Evolutionary conservation across 2,329 filamentous ascomycete species (phyloP).

Genomic region (Periconia digitata): DNA sequence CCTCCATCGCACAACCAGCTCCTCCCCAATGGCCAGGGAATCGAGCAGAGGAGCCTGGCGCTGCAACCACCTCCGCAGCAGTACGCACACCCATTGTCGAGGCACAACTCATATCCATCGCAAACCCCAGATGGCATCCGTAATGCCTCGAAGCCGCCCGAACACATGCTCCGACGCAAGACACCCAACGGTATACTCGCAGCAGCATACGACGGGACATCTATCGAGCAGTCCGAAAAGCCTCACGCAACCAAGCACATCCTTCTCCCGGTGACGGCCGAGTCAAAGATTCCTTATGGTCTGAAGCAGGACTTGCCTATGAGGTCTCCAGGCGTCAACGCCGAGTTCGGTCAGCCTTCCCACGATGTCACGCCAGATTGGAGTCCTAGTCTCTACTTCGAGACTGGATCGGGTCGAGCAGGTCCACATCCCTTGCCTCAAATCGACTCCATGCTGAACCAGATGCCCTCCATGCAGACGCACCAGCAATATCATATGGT

Average conservation of each 20-base stretch:
- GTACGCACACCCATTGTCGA: slow-evolving; percentile 44
- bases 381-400: slow-evolving; percentile 40
- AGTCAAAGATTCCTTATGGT: slow-evolving; percentile 37
- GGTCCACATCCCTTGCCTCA: slow-evolving; percentile 51
- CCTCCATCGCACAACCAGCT: slow-evolving; percentile 25
- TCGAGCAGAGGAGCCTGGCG: slow-evolving; percentile 24
- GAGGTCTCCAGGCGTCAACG: slow-evolving; percentile 28
- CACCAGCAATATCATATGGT: slow-evolving; percentile 55
- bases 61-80: slow-evolving; percentile 35
- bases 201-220: slow-evolving; percentile 85
- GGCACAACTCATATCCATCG: slow-evolving; percentile 40
- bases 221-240: slow-evolving; percentile 69
- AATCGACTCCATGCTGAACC: slow-evolving; percentile 64
- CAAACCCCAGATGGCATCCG: slow-evolving; percentile 27
- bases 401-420: slow-evolving; percentile 35
- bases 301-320: slow-evolving; percentile 42
- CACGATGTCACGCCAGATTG: slow-evolving; percentile 31
- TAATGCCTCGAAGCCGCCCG: slow-evolving; percentile 45
- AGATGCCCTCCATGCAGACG: slow-evolving; percentile 59
- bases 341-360: slow-evolving; percentile 16
- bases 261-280: slow-evolving; percentile 64
- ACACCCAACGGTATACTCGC: slow-evolving; percentile 93
- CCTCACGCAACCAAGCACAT: slow-evolving; percentile 83
- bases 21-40: slow-evolving; percentile 27
- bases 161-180: slow-evolving; percentile 85